Conservation (phyloP, 2,329 filamentous ascomycete genomes). For the Neonectria sp. region DNA sequence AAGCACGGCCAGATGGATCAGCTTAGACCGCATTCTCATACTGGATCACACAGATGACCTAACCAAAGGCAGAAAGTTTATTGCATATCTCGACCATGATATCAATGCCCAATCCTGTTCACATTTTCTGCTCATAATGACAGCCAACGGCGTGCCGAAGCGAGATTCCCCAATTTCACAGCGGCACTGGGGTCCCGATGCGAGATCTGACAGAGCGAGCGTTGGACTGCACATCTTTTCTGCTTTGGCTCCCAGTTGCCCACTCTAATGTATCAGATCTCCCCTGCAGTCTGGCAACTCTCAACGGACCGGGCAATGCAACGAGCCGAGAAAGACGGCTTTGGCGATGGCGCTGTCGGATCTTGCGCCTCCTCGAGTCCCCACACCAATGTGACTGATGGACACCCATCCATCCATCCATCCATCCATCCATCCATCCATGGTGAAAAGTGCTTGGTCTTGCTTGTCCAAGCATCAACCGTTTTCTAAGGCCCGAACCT, state of each 20-base stretch:
- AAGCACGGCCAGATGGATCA: conserved; percentile 19
- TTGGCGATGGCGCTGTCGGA: conserved; percentile 20
- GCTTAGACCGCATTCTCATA: conserved; percentile 24
- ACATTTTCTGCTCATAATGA: conserved; percentile 20
- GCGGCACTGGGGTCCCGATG: conserved; percentile 24
- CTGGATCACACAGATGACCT: conserved; percentile 36
- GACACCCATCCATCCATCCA: conserved; percentile 21
- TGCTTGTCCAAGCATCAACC: conserved; percentile 3
- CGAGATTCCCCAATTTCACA: conserved; percentile 25
- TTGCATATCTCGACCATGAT: conserved; percentile 24
- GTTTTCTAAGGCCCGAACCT: conserved; percentile 8
- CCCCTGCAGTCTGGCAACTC: conserved; percentile 45
- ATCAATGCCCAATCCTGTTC: conserved; percentile 16
- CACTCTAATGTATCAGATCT: conserved; percentile 37
- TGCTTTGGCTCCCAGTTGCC: conserved; percentile 31
- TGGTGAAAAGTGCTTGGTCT: background rate
- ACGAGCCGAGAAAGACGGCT: conserved; percentile 37
- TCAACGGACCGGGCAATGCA: conserved; percentile 45
- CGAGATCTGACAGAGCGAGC: conserved; percentile 36
- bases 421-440: conserved; percentile 15
- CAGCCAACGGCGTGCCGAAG: conserved; percentile 7
- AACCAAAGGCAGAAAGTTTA: conserved; percentile 30
- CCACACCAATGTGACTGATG: conserved; percentile 31
- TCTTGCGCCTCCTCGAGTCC: conserved; percentile 23
- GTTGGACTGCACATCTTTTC: conserved; percentile 41